phyloP scores from a whole-genome alignment of 2,329 filamentous ascomycete species.

The Zasmidium angulare region DNA sequence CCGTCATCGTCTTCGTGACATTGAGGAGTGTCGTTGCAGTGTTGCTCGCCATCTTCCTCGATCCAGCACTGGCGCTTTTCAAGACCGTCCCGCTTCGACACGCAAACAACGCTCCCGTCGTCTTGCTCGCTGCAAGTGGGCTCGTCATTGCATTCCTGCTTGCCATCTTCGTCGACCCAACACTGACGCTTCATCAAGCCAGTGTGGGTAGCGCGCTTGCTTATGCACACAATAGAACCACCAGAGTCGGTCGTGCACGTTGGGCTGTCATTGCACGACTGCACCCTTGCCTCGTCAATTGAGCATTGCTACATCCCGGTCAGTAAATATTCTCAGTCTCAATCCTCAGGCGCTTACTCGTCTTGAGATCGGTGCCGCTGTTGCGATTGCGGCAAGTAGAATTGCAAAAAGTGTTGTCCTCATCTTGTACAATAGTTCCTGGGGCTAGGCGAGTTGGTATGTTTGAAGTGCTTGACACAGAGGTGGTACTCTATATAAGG shows the following conservation, averaged over 20 bases:
- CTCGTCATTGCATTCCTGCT: conserved; percentile 13
- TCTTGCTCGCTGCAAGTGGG: conserved; percentile 11
- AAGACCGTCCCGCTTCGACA: conserved; percentile 9
- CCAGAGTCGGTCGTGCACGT: conserved; percentile 15
- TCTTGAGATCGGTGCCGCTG: conserved; percentile 9
- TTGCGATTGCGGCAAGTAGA: conserved; percentile 9
- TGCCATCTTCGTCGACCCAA: conserved; percentile 11
- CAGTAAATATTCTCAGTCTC: not conserved
- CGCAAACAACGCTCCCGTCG: conserved; percentile 10
- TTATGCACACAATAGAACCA: conserved; percentile 12
- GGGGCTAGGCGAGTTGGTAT: not conserved
- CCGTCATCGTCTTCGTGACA: conserved; percentile 9
- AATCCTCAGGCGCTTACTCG: conserved; percentile 5
- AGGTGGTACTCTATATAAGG: not conserved
- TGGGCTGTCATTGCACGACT: conserved; percentile 17
- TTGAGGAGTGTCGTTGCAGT: conserved; percentile 8
- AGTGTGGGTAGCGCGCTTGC: conserved; percentile 4
- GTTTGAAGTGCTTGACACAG: not conserved
- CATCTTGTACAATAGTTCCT: conserved; percentile 7
- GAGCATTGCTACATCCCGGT: conserved; percentile 13
- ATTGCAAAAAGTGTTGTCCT: conserved; percentile 13
- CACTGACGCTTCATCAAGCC: conserved; percentile 15
- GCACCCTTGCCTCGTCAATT: conserved; percentile 13
- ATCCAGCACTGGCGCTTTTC: conserved; percentile 11
- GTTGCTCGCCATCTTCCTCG: conserved; percentile 9